phyloP scores from a whole-genome alignment of 768 basidiomycete genomes.

The Cubamyces lactineus region DNA sequence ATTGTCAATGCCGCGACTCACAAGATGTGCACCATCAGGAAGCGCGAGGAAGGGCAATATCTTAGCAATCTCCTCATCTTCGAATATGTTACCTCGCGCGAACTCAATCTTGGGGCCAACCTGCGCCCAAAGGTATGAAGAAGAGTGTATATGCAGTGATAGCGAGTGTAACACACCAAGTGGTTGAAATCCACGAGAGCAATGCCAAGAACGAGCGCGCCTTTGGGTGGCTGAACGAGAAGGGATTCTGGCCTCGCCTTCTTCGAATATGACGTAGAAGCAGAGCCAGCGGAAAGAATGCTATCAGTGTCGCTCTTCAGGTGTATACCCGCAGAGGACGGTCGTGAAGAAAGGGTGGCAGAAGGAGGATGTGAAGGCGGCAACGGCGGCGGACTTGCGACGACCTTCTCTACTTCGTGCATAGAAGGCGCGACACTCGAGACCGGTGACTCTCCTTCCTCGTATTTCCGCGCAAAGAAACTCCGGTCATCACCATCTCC shows the following conservation, averaged over 20 bases:
- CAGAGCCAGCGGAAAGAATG: conserved; percentile 65
- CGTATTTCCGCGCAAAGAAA: conserved; percentile 48
- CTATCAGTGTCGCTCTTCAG: conserved; percentile 53
- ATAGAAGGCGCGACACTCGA: conserved; percentile 56
- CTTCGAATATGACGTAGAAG: conserved; percentile 53
- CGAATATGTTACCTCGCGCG: conserved; percentile 73
- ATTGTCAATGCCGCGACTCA: conserved; percentile 42
- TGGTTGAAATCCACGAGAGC: conserved; percentile 97
- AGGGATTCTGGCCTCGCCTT: conserved; percentile 84
- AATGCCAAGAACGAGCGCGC: conserved; percentile 78
- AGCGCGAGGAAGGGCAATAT: conserved; percentile 94
- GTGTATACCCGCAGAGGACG: conserved; percentile 48
- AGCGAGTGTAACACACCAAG: conserved; percentile 54
- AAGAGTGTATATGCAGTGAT: not conserved
- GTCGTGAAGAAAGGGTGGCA: conserved; percentile 38
- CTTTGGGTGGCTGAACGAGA: conserved; percentile 60
- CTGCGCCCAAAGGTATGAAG: conserved; percentile 39
- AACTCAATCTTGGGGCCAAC: conserved; percentile 94
- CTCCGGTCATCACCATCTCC: conserved; percentile 54
- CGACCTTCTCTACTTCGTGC: conserved; percentile 41
- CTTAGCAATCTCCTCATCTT: conserved; percentile 83
- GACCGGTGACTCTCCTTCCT: conserved; percentile 49
- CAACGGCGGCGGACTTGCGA: conserved; percentile 27
- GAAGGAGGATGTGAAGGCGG: conserved; percentile 20
- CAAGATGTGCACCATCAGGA: conserved; percentile 96